Conservation (phyloP, 169 alveolate species). For the Eimeria falciformis region DNA sequence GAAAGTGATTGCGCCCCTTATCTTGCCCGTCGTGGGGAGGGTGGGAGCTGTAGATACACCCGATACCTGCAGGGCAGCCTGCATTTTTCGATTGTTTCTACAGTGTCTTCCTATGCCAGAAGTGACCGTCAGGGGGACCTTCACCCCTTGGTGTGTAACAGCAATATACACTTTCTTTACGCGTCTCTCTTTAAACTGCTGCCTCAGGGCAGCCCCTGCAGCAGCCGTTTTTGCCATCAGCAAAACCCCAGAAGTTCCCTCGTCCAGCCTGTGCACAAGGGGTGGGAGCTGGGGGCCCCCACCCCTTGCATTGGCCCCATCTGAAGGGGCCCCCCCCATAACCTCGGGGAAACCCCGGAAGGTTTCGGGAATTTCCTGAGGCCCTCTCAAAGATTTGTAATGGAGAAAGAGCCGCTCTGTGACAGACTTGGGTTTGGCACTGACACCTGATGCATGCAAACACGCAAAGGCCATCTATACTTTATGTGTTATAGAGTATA, state of each 20-base stretch:
- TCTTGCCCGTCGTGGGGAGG: constrained; percentile 1
- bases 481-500: too few species aligned
- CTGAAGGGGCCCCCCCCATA: background rate
- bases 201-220: constrained; percentile 46
- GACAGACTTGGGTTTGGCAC: constrained; percentile 13
- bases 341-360: background rate
- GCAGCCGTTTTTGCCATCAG: constrained; percentile 69
- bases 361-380: constrained; percentile 31
- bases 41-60: background rate
- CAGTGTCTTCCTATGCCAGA: constrained; percentile 69
- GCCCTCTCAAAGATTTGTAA: background rate
- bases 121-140: constrained; percentile 49
- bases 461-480: too few species aligned
- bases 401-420: constrained; percentile 22
- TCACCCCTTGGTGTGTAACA: constrained; percentile 38
- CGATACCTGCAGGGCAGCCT: constrained; percentile 46
- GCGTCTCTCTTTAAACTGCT: constrained; percentile 58
- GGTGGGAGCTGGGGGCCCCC: constrained; percentile 10
- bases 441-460: background rate
- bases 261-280: constrained; percentile 74
- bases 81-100: constrained; percentile 63
- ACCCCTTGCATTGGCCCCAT: background rate
- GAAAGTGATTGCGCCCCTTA: constrained; percentile 55
- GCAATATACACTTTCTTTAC: constrained; percentile 72
- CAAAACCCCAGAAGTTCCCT: constrained; percentile 74